Evolutionary conservation across 2,329 filamentous ascomycete genomes (phyloP).

Genomic region (Ceratocystis albifundus): DNA sequence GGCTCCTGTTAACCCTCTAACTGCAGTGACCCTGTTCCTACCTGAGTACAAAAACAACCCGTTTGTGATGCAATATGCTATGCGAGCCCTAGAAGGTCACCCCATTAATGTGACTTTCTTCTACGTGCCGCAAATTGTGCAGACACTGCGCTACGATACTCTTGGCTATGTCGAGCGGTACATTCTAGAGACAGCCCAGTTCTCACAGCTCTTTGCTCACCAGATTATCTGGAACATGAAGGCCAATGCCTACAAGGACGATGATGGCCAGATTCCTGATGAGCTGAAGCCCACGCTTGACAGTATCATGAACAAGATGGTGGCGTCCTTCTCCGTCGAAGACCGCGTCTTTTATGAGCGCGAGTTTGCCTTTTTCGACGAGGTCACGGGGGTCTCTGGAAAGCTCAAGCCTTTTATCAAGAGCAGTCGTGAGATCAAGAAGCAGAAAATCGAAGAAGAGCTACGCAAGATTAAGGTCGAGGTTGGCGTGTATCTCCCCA

Average conservation of each 20-base stretch:
- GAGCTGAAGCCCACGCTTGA: constrained; percentile 88
- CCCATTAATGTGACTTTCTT: constrained; percentile 97
- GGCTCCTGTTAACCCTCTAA: constrained; percentile 83
- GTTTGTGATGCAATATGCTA: constrained; percentile 90
- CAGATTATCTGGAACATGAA: constrained; percentile 99
- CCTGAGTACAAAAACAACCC: constrained; percentile 85
- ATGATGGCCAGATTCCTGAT: constrained; percentile 81
- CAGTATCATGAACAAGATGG: constrained; percentile 72
- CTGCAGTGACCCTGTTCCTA: constrained; percentile 84
- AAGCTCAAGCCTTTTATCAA: constrained; percentile 93
- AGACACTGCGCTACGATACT: constrained; percentile 82
- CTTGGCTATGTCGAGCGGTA: constrained; percentile 93
- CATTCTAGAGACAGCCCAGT: constrained; percentile 90
- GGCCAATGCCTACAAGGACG: constrained; percentile 95
- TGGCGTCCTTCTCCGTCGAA: constrained; percentile 64
- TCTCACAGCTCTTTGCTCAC: constrained; percentile 96
- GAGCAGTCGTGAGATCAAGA: constrained; percentile 87
- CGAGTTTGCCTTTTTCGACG: constrained; percentile 96
- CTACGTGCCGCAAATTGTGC: constrained; percentile 96
- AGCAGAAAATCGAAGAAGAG: constrained; percentile 98
- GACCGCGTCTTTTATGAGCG: constrained; percentile 84
- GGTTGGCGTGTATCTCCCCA: constrained; percentile 91
- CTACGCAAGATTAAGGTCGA: constrained; percentile 94
- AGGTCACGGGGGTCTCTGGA: constrained; percentile 89
- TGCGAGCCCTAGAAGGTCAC: constrained; percentile 87